Evolutionary conservation across 1,284 basidiomycete species (phyloP).

Genomic region (Pholiota adiposa): DNA sequence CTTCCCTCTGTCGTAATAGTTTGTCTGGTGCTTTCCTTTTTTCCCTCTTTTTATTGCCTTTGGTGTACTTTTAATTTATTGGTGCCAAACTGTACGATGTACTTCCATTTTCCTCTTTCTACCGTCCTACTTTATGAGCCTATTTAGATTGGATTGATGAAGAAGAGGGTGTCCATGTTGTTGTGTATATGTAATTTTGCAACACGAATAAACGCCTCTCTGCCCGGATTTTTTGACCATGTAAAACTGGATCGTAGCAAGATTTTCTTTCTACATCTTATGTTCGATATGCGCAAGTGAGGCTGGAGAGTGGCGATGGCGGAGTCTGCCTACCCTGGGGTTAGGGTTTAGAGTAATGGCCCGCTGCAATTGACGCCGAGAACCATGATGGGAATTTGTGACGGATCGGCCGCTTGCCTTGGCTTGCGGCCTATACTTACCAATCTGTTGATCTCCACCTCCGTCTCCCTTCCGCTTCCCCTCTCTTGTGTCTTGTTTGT

Average conservation of each 20-base stretch:
- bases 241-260: background rate
- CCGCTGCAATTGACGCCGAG: background rate
- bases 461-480: background rate
- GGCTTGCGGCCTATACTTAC: background rate
- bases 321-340: no score
- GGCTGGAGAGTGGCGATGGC: no score
- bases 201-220: conserved; percentile 11
- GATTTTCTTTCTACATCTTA: no score
- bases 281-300: no score
- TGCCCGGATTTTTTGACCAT: conserved; percentile 9
- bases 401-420: background rate
- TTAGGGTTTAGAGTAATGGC: no score
- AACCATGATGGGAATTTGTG: background rate
- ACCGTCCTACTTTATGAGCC: conserved; percentile 25
- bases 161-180: conserved; percentile 19
- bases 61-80: conserved; percentile 38
- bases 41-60: conserved; percentile 21
- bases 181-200: conserved; percentile 15
- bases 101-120: conserved; percentile 26
- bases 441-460: background rate
- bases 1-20: conserved; percentile 16
- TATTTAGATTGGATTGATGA: conserved; percentile 22
- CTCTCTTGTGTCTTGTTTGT: no score
- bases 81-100: conserved; percentile 32
- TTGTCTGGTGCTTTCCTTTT: conserved; percentile 19